These are phyloP conservation scores for Spiromastix sp. DNA, from an alignment of 2,329 filamentous ascomycete species.

Conservation along the genomic window DNA sequence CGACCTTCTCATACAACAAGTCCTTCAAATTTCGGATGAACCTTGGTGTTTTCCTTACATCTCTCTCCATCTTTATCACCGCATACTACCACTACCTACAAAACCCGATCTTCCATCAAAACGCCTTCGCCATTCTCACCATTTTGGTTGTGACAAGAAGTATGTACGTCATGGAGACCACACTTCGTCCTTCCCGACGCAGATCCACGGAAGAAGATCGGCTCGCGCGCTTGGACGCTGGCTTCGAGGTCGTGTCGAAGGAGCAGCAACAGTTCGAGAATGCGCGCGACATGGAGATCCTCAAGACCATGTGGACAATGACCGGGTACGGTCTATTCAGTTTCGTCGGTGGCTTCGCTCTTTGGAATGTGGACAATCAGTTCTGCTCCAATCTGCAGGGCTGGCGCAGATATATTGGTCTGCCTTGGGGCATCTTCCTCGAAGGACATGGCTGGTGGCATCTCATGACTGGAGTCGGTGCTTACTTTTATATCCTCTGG, in stretches of 20 bases:
- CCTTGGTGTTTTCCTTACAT: conserved; percentile 48
- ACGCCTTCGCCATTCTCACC: conserved; percentile 64
- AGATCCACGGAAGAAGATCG: conserved; percentile 36
- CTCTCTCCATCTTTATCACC: conserved; percentile 59
- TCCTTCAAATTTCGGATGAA: conserved; percentile 40
- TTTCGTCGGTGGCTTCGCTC: conserved; percentile 63
- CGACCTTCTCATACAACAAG: conserved; percentile 63
- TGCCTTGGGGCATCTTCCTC: conserved; percentile 71
- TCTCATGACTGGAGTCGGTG: conserved; percentile 69
- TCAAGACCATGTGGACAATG: conserved; percentile 67
- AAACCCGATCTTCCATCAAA: conserved; percentile 74
- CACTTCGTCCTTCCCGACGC: conserved; percentile 50
- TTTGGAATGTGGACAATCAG: conserved; percentile 74
- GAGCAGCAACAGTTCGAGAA: conserved; percentile 41
- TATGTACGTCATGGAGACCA: conserved; percentile 66
- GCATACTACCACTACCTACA: conserved; percentile 72
- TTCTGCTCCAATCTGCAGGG: conserved; percentile 56
- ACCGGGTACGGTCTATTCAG: conserved; percentile 56
- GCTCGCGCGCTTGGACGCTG: conserved; percentile 23
- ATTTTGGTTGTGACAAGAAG: conserved; percentile 59
- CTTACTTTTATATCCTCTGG: conserved; percentile 78
- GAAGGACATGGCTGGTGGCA: conserved; percentile 71
- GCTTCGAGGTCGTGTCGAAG: conserved; percentile 29
- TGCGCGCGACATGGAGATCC: conserved; percentile 44
- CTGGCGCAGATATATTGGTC: conserved; percentile 57